Conservation (phyloP, 345 rosid genomes). For the Eucalyptus caleyi region DNA sequence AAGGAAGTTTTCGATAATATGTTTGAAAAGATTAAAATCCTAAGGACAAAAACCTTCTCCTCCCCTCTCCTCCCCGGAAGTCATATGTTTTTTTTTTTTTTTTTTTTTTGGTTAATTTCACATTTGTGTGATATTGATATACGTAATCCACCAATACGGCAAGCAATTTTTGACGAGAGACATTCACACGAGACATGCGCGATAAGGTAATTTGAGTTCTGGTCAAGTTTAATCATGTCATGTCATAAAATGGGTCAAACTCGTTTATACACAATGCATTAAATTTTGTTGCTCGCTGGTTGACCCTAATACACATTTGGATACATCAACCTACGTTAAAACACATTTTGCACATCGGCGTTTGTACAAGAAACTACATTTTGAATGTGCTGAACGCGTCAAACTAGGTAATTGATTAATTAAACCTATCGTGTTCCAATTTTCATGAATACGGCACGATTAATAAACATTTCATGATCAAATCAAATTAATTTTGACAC, state of each 20-base stretch:
- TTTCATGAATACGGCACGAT: background rate
- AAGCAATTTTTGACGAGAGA: background rate
- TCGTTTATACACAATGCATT: background rate
- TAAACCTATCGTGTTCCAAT: background rate
- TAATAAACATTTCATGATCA: background rate
- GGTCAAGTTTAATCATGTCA: background rate
- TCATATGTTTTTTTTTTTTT: too few species aligned
- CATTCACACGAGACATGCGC: background rate
- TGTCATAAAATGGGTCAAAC: background rate
- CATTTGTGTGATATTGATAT: background rate
- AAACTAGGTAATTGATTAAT: background rate
- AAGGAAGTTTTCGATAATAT: background rate
- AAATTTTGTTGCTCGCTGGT: background rate
- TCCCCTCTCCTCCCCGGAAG: background rate
- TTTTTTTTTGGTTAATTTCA: background rate
- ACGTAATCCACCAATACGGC: background rate
- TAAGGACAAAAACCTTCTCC: background rate
- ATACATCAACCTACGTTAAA: background rate
- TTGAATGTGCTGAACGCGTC: background rate
- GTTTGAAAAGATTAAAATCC: background rate
- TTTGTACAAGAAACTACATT: background rate
- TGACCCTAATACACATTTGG: background rate
- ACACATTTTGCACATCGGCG: background rate
- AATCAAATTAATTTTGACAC: background rate
- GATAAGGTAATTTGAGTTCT: background rate